Base-by-base conservation (phyloP, 805 yeast genomes). In the Starmera dryadoides region DNA sequence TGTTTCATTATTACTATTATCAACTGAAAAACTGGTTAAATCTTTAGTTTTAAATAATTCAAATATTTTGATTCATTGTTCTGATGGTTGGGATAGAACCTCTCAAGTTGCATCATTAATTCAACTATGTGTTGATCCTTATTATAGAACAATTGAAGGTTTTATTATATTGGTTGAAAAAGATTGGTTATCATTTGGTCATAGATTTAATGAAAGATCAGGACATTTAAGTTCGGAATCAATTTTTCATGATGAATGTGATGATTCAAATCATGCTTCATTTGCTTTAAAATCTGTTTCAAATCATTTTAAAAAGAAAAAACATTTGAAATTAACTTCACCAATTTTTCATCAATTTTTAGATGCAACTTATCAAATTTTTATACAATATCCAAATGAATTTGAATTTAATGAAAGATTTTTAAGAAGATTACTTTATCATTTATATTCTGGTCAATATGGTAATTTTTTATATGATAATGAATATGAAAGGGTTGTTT, bases 41-140 rank as follows among this genome's bases (percentile, higher is more conserved):
- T 83, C 91, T n/a, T 72, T 93, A 18, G 85, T 86, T 39, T 75
- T 81, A 49, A 86, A 87, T 58, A 77, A 80, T 45, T 83, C 93
- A 16, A 94, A 91, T 57, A 71, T 91, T 4, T 56, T 93, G 9
- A 73, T 93, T 6, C 98, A 93, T 63, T 93, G 98, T 58, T 87
- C 97, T 1, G 98, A 93, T 64, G 98, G 98, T 1, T 93, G 98
- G 98, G 98, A 93, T 56, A 68, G 98, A 42, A 93, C 98, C 0
- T 78, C 97, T 0, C 98, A 93, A 56, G 75, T 89, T 1, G 73
- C 88, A 6, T 81, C 96, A 2, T 63, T 93, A 44, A 76, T 89
- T 19, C 91, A 91, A 60, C 62, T 93, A 5, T 86, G 96, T 53
- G 66, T 89, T 8, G 98, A 93, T 58, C 97, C 98, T 1, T 86